A percentile compares a stretch with the other conserved stretches of the same genome.
Conservation (phyloP, 1,284 basidiomycete genomes). For the Cystobasidium pallidum region DNA sequence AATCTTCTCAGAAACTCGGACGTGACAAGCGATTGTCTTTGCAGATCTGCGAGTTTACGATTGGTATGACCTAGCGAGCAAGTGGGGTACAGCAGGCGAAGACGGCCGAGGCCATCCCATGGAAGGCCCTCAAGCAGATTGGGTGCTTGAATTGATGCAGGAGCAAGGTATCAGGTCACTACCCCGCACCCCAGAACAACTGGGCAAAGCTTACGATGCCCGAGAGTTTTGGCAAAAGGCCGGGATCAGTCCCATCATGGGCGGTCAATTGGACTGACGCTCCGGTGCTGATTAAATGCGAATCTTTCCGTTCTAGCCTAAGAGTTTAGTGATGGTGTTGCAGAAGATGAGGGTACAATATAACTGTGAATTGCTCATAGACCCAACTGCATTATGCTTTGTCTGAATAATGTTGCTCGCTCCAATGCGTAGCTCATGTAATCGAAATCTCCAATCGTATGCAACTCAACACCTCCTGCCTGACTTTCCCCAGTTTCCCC, state of each 20-base stretch:
- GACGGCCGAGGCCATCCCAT: constrained; percentile 39
- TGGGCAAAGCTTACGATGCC: constrained; percentile 65
- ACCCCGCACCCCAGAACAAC: constrained; percentile 61
- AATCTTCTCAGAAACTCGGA: neutral
- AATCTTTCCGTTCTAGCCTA: too few species aligned
- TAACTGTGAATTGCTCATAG: neutral
- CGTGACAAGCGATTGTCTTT: constrained; percentile 55
- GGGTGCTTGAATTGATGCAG: constrained; percentile 66
- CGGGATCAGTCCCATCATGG: constrained; percentile 49
- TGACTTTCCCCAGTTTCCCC: neutral
- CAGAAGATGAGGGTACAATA: too few species aligned
- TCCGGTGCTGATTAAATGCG: too few species aligned
- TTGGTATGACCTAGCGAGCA: constrained; percentile 69
- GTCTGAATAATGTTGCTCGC: constrained; percentile 50
- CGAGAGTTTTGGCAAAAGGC: constrained; percentile 65
- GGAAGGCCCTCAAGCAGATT: constrained; percentile 52
- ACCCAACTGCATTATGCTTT: constrained; percentile 33
- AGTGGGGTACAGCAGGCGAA: constrained; percentile 59
- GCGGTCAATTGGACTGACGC: constrained; percentile 40
- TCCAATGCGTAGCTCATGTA: constrained; percentile 51
- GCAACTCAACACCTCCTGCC: constrained; percentile 19
- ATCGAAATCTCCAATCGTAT: constrained; percentile 49
- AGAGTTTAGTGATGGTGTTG: too few species aligned
- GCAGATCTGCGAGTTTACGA: constrained; percentile 66
- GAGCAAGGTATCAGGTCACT: constrained; percentile 63